Evolutionary conservation across 1,284 basidiomycete species (phyloP), one percentile per base, ranked within the genome.

Genomic region (Naganishia albida): DNA sequence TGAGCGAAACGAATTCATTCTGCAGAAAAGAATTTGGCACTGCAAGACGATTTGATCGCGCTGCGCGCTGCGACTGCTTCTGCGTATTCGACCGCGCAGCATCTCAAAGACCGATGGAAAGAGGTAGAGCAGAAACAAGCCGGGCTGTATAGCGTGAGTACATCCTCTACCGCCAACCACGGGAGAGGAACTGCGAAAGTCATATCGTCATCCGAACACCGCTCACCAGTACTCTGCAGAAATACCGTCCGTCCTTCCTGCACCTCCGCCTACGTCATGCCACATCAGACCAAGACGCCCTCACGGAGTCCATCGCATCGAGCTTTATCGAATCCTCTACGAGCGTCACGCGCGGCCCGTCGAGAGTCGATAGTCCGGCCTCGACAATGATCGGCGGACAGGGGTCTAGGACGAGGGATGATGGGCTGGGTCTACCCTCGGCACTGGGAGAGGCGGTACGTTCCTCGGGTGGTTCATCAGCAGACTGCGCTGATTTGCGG

Each of bases 231-330:
- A 40, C 12, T 34, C 18, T 34, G 15, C 72, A 95, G 93, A 86
- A 89, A 51, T 89, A 89, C 72, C 85, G 86, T 1, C 87, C 90
- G 0, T 88, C 90, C 71, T 93, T 94, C 74, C 85, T 95, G 42
- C 85, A 90, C 62, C 85, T 93, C 80, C 86, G 93, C 1, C 83
- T 95, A 15, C 84, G 87, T 52, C 91, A 94, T 72, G 89, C 91
- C 25, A 87, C 88, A 12, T 90, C 88, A 0, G 88, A 88, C 25
- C 92, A 94, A 78, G 93, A 97, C 71, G 91, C 93, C 67, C 79
- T 84, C 18, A 93, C 91, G 1, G 93, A 97, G 76, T 82, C 86
- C 7, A 79, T 93, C 28, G 91, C 91, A 0, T 85, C 86, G 18
- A 80, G 85, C 0, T 94, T 96, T 73, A 85, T 93, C 38, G 87